phyloP scores from a whole-genome alignment of 805 yeast genomes.

The Candida boleticola region DNA sequence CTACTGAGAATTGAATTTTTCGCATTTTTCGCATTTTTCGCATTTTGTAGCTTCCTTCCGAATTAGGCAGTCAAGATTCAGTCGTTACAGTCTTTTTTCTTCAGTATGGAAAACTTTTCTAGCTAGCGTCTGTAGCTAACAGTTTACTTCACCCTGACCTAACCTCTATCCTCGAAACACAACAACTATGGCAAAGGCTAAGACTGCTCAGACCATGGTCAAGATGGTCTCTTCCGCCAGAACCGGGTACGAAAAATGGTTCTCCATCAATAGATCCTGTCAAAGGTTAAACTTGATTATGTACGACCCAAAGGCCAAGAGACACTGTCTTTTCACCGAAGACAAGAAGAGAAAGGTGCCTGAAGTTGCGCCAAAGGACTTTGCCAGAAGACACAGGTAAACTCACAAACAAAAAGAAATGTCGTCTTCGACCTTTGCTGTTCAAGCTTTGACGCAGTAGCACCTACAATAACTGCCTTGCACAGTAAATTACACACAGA shows the following conservation, averaged over 20 bases:
- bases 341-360: slow-evolving; percentile 81
- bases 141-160: no score
- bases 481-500: no score
- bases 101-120: no score
- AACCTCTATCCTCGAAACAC: slow-evolving; percentile 3
- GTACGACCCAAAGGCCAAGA: slow-evolving; percentile 81
- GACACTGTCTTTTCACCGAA: slow-evolving; percentile 90
- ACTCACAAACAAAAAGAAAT: no score
- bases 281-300: slow-evolving; percentile 77
- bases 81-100: no score
- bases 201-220: slow-evolving; percentile 77
- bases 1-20: no score
- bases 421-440: no score
- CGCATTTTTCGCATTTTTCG: no score
- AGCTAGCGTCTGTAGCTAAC: no score
- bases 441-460: no score
- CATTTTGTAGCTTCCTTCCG: slow-evolving; percentile 4
- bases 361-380: slow-evolving; percentile 40
- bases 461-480: no score
- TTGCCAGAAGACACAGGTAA: slow-evolving; percentile 22
- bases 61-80: slow-evolving; percentile 10
- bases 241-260: slow-evolving; percentile 83
- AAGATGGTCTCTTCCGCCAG: slow-evolving; percentile 86
- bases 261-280: slow-evolving; percentile 78
- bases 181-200: slow-evolving; percentile 48